phyloP scores from a whole-genome alignment of 2,329 filamentous ascomycete species.

The Ophiostoma perfectum region DNA sequence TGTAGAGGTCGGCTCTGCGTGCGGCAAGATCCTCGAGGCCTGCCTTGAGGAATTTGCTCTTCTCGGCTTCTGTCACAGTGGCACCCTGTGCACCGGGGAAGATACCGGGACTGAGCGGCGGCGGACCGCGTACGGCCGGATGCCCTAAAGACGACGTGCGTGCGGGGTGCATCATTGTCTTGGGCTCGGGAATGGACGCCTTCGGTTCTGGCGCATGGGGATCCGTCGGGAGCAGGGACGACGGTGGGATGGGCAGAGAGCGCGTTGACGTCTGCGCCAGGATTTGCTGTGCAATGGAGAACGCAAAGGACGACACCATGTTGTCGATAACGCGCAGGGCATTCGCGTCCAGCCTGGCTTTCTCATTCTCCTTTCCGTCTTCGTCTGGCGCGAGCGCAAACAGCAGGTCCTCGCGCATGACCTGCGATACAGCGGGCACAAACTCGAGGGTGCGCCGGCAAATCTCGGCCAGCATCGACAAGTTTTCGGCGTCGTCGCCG shows the following conservation, averaged over 20 bases:
- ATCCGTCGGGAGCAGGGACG: slow-evolving; percentile 41
- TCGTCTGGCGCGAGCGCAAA: slow-evolving; percentile 45
- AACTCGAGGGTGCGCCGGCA: slow-evolving; percentile 79
- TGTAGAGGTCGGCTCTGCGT: slow-evolving; percentile 72
- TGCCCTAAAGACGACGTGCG: slow-evolving; percentile 55
- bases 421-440: slow-evolving; percentile 70
- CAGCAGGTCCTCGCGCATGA: slow-evolving; percentile 72
- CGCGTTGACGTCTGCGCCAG: slow-evolving; percentile 68
- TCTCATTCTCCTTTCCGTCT: not conserved
- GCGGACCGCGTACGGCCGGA: slow-evolving; percentile 37
- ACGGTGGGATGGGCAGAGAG: slow-evolving; percentile 60
- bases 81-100: slow-evolving; percentile 46
- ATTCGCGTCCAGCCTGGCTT: slow-evolving; percentile 28
- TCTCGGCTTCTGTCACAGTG: slow-evolving; percentile 37
- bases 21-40: slow-evolving; percentile 80
- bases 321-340: slow-evolving; percentile 60
- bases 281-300: slow-evolving; percentile 69
- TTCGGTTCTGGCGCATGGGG: slow-evolving; percentile 53
- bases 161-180: slow-evolving; percentile 65
- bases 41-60: slow-evolving; percentile 49
- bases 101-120: slow-evolving; percentile 44
- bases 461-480: slow-evolving; percentile 77
- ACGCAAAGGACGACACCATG: slow-evolving; percentile 71
- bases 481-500: slow-evolving; percentile 63
- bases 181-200: slow-evolving; percentile 58